Base-by-base conservation (phyloP, 345 rosid species). In the Trapa bicornis region DNA sequence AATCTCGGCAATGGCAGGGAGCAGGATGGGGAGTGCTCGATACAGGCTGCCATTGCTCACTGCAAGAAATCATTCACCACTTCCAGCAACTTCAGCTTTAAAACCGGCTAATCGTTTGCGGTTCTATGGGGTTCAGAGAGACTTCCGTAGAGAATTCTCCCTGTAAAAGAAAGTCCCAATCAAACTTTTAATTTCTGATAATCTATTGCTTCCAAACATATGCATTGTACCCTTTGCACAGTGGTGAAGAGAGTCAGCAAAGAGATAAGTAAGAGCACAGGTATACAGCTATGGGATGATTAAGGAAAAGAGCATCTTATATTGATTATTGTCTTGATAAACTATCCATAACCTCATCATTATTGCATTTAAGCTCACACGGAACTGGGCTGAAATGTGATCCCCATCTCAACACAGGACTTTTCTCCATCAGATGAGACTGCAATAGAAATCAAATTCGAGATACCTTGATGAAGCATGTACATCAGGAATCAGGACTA, bases 1-100 rank as follows among this genome's bases (percentile, higher is more conserved):
- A 71, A 41, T 14, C n/a, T 45, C 39, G 43, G 36, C 0, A 41
- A 12, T 1, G 35, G 56, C 47, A 66, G 58, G 66, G 53, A 11
- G 2, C 39, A 62, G 14, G 45, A 42, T 6, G 48, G 65, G 11
- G 75, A 79, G 35, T 68, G 37, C 71, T 75, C 81, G 3, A 70
- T 80, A 57, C 84, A 78, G 63, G 78, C 80, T 2, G 81, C 84
- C 22, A 80, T 80, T 64, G 81, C 78, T 71, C 80, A 80, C 58
- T 80, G 84, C 69, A 80, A 78, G 76, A 73, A 61, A 56, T 80
- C 81, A 3, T 71, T 71, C 10, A 67, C 71, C 15, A 76, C 64
- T 48, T 69, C 35, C 62, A 75, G 17, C 75, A 74, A 45, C 67
- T 78, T 47, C 12, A 58, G 15, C 16, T 58, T 32, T 32, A 58